A percentile compares a stretch with the other conserved stretches of the same genome.
These are phyloP conservation scores for Chlorella ohadii DNA, from an alignment of 139 green algal genomes.

Conservation along the genomic window DNA sequence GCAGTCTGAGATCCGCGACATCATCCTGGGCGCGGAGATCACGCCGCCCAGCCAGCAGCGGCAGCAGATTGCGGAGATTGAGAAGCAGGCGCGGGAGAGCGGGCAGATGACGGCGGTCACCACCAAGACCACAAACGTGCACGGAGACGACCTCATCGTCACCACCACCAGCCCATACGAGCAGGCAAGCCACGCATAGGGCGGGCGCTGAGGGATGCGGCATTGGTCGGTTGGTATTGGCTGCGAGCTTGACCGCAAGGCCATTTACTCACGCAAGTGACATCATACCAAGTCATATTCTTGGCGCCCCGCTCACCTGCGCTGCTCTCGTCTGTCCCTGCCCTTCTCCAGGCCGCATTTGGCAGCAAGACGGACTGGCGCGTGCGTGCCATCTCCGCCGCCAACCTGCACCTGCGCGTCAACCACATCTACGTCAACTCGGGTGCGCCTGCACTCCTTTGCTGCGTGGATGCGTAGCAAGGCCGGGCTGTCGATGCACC, in stretches of 20 bases:
- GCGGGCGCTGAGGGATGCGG: no score
- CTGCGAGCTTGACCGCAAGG: no score
- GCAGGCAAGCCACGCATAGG: slow-evolving; percentile 55
- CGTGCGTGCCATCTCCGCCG: slow-evolving; percentile 94
- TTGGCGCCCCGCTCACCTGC: neutral
- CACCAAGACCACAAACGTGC: slow-evolving; percentile 95
- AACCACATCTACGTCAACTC: slow-evolving; percentile 99
- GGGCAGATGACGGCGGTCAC: slow-evolving; percentile 93
- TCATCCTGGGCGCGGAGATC: slow-evolving; percentile 99
- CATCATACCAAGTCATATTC: no score
- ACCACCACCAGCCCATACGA: slow-evolving; percentile 98
- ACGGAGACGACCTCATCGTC: slow-evolving; percentile 97
- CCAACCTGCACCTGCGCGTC: slow-evolving; percentile 98
- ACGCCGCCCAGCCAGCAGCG: slow-evolving; percentile 94
- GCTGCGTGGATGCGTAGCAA: no score
- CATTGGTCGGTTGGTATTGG: no score
- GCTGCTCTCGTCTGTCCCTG: neutral
- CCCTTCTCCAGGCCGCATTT: slow-evolving; percentile 72
- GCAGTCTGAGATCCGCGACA: slow-evolving; percentile 98
- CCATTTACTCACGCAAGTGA: no score
- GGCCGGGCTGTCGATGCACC: no score
- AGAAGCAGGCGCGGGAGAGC: slow-evolving; percentile 93
- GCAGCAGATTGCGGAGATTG: slow-evolving; percentile 99
- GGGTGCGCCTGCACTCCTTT: neutral
- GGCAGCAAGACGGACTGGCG: slow-evolving; percentile 98